These are phyloP conservation scores for Aspergillus fischeri DNA, from an alignment of 2,329 filamentous ascomycete species.

Conservation along the genomic window DNA sequence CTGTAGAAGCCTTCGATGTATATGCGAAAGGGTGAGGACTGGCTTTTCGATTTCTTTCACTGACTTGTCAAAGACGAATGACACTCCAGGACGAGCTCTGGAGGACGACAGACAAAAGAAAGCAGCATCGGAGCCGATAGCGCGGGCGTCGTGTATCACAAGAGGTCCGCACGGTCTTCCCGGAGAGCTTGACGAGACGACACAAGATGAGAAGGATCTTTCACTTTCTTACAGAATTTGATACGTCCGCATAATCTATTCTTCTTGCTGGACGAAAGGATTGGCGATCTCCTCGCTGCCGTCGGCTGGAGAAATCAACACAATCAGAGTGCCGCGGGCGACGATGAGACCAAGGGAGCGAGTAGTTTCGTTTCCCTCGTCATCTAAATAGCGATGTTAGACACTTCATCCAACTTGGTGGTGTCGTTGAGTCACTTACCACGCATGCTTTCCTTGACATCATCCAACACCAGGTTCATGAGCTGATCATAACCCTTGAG, in stretches of 20 bases:
- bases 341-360: slow-evolving; percentile 82
- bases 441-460: slow-evolving; percentile 84
- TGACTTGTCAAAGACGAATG: neutral
- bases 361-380: slow-evolving; percentile 82
- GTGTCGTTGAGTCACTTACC: slow-evolving; percentile 52
- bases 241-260: slow-evolving; percentile 38
- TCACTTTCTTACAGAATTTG: neutral
- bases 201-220: neutral
- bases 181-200: neutral
- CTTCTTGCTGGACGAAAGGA: slow-evolving; percentile 75
- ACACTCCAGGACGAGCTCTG: neutral
- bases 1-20: neutral
- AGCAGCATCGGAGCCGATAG: neutral
- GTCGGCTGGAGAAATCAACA: slow-evolving; percentile 86
- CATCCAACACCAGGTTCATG: slow-evolving; percentile 96
- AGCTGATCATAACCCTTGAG: slow-evolving; percentile 95
- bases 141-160: neutral
- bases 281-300: slow-evolving; percentile 96
- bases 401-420: neutral
- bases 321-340: slow-evolving; percentile 85
- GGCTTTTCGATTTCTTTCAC: neutral
- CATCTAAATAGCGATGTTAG: slow-evolving; percentile 57
- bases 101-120: neutral
- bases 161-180: neutral
- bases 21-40: neutral